A percentile compares a stretch with the other conserved stretches of the same genome.
Evolutionary conservation across 495 filamentous ascomycete genomes (phyloP).

Genomic region (Elaphomyces granulatus): DNA sequence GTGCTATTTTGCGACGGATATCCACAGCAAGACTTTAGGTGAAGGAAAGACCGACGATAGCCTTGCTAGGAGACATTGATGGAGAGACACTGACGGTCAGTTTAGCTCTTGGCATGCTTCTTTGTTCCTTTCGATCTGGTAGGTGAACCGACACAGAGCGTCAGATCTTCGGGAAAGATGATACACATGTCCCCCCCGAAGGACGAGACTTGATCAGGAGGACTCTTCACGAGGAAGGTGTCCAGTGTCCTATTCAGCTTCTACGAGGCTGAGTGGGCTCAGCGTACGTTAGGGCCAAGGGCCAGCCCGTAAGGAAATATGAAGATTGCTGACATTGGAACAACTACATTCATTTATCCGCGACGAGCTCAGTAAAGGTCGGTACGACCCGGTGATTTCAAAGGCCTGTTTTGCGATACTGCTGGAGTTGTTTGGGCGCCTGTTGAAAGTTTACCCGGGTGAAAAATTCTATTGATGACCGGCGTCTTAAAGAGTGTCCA

Average conservation of each 20-base stretch:
- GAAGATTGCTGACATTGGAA: not conserved
- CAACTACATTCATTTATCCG: slow-evolving; percentile 81
- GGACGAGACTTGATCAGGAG: slow-evolving; percentile 78
- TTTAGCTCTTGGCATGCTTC: slow-evolving; percentile 4
- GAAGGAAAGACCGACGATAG: slow-evolving; percentile 53
- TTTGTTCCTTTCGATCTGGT: not conserved
- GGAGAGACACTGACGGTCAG: slow-evolving; percentile 57
- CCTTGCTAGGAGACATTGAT: slow-evolving; percentile 57
- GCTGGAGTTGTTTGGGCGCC: slow-evolving; percentile 69
- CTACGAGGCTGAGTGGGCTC: slow-evolving; percentile 86
- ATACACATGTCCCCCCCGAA: slow-evolving; percentile 77
- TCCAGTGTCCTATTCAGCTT: slow-evolving; percentile 67
- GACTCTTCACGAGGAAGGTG: slow-evolving; percentile 62
- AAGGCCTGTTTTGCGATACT: slow-evolving; percentile 90
- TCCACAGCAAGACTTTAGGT: slow-evolving; percentile 65
- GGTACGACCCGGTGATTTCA: slow-evolving; percentile 77
- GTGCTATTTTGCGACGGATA: slow-evolving; percentile 88
- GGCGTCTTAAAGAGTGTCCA: too few relatives aligned
- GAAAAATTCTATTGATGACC: too few relatives aligned
- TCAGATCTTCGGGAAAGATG: slow-evolving; percentile 69
- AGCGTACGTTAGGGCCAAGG: slow-evolving; percentile 40
- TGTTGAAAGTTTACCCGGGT: slow-evolving; percentile 65
- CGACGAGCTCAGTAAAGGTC: slow-evolving; percentile 86
- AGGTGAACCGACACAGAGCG: slow-evolving; percentile 1
- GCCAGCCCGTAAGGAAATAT: too few relatives aligned